Conservation (phyloP, 495 filamentous ascomycete species). For the Aspergillus conjunctus region DNA sequence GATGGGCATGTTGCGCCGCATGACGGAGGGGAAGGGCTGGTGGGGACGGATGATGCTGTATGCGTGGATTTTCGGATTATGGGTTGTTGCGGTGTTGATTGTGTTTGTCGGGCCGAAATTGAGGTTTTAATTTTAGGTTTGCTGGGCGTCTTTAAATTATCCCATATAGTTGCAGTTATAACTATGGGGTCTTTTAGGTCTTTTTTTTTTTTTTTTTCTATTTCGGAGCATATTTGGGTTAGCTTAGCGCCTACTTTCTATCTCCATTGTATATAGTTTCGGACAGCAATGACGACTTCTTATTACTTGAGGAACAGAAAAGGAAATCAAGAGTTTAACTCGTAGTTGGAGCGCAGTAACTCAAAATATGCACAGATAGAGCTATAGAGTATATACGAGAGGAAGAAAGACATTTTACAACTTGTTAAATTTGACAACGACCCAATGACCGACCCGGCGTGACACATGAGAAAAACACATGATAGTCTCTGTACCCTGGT, state of each 20-base stretch:
- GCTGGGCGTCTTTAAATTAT: too few species aligned
- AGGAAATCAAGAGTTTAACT: not conserved
- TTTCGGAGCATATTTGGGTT: too few species aligned
- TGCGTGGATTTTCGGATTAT: slow-evolving; percentile 76
- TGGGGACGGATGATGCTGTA: slow-evolving; percentile 85
- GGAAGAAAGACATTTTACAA: not conserved
- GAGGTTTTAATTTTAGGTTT: slow-evolving; percentile 59
- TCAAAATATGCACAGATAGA: too few species aligned
- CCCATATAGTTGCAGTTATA: too few species aligned
- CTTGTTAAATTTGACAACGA: slow-evolving; percentile 14
- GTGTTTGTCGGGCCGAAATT: slow-evolving; percentile 84
- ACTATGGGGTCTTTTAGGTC: too few species aligned
- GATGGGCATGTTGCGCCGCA: slow-evolving; percentile 71
- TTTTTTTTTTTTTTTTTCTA: too few species aligned
- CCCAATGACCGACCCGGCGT: slow-evolving; percentile 46
- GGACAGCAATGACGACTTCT: too few species aligned
- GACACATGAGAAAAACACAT: slow-evolving; percentile 49
- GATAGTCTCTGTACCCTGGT: slow-evolving; percentile 41
- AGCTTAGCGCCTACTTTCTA: too few species aligned
- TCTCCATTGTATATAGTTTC: too few species aligned
- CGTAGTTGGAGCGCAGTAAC: not conserved
- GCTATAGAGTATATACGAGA: not conserved
- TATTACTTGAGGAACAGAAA: too few species aligned
- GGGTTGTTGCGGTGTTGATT: slow-evolving; percentile 70
- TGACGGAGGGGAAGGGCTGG: slow-evolving; percentile 87